These are phyloP conservation scores for Tetraselmis chui DNA, from an alignment of 139 green algal genomes.

Conservation along the genomic window DNA sequence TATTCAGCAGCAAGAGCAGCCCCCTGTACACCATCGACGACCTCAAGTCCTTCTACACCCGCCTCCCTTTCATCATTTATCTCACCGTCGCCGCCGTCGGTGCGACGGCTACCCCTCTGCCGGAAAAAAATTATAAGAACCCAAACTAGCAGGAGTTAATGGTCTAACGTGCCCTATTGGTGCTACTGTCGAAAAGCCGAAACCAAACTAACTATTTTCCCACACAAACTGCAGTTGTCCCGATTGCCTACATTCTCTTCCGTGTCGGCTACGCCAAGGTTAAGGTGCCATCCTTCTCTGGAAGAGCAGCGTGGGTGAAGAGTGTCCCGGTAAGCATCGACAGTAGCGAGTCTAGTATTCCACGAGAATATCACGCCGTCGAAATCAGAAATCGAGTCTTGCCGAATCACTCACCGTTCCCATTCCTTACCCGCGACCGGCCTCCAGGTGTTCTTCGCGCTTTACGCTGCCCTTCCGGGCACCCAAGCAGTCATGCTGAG, in stretches of 20 bases:
- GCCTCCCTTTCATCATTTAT: neutral
- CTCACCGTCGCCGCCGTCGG: neutral
- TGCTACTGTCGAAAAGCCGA: no score
- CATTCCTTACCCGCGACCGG: no score
- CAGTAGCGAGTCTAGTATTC: no score
- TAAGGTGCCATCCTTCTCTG: neutral
- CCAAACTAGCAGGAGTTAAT: no score
- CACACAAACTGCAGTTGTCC: neutral
- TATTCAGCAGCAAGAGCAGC: constrained; percentile 17
- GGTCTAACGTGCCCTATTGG: no score
- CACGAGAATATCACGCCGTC: no score
- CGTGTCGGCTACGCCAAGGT: neutral
- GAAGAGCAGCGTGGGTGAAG: neutral
- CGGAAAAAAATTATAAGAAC: no score
- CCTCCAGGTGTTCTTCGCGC: neutral
- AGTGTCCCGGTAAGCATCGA: neutral
- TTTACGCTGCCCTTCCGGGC: neutral
- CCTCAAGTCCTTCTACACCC: neutral
- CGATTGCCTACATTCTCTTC: neutral
- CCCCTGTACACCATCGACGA: neutral
- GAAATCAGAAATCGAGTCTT: no score
- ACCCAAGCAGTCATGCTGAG: neutral
- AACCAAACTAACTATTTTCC: no score
- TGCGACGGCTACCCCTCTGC: no score
- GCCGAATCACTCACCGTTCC: no score